Percentiles rank a stretch among this genome's conserved stretches.
These are phyloP conservation scores for Nemania abortiva DNA, from an alignment of 2,329 filamentous ascomycete genomes.

Conservation along the genomic window DNA sequence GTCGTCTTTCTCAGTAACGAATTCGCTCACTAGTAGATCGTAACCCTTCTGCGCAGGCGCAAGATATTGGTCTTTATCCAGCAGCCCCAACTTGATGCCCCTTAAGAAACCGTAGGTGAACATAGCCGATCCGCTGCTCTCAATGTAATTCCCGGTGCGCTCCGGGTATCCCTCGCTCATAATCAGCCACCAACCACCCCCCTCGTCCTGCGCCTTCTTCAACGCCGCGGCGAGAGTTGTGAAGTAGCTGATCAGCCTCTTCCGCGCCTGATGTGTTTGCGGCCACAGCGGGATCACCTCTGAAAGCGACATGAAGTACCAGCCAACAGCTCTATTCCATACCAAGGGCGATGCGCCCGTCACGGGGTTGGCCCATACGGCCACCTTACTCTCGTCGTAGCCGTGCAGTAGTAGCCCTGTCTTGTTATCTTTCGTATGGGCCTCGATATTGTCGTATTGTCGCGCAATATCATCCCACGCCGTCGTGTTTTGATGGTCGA, in stretches of 20 bases:
- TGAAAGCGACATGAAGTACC: constrained; percentile 63
- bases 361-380: constrained; percentile 61
- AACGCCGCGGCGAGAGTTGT: constrained; percentile 57
- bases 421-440: constrained; percentile 54
- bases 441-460: constrained; percentile 59
- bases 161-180: constrained; percentile 64
- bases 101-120: constrained; percentile 66
- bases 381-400: constrained; percentile 61
- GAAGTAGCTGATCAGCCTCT: constrained; percentile 56
- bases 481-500: constrained; percentile 54
- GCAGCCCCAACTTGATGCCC: constrained; percentile 56
- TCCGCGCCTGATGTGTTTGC: constrained; percentile 52
- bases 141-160: constrained; percentile 68
- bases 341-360: constrained; percentile 63
- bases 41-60: constrained; percentile 58
- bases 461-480: constrained; percentile 59
- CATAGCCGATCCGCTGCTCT: constrained; percentile 70
- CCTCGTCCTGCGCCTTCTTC: constrained; percentile 56
- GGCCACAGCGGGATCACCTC: constrained; percentile 61
- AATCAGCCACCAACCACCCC: constrained; percentile 69
- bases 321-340: constrained; percentile 64
- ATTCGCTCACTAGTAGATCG: constrained; percentile 57
- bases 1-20: constrained; percentile 60
- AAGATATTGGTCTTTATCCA: constrained; percentile 51
- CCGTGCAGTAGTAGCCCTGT: constrained; percentile 63